Percentiles rank a stretch among this genome's conserved stretches.
phyloP scores from a whole-genome alignment of 139 green algal genomes.

The Coelastrella sp. region DNA sequence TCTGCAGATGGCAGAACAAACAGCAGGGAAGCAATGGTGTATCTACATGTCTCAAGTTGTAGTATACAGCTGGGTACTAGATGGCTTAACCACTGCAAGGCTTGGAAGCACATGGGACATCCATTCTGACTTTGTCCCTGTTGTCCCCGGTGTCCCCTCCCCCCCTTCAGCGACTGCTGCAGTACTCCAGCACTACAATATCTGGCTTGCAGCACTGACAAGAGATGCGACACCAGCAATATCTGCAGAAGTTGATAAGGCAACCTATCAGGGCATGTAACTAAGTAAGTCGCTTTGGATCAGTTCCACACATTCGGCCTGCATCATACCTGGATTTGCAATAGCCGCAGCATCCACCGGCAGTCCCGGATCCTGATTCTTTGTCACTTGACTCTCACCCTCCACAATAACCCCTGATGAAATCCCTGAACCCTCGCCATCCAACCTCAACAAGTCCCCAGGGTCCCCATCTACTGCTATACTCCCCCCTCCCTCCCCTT shows the following conservation, averaged over 20 bases:
- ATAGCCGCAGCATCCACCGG: conserved; percentile 34
- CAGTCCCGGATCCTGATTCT: conserved; percentile 37
- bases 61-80: too few relatives aligned
- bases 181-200: too few relatives aligned
- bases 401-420: not conserved
- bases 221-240: too few relatives aligned
- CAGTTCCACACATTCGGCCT: not conserved
- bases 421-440: not conserved
- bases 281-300: too few relatives aligned
- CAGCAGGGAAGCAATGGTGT: not conserved
- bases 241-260: too few relatives aligned
- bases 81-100: too few relatives aligned
- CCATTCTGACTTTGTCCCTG: too few relatives aligned
- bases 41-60: too few relatives aligned
- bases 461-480: not conserved
- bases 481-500: not conserved
- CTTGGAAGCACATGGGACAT: too few relatives aligned
- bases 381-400: not conserved
- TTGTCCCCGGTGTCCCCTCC: too few relatives aligned
- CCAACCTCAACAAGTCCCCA: not conserved
- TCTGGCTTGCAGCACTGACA: not conserved
- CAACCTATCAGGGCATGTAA: too few relatives aligned
- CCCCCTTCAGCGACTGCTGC: too few relatives aligned
- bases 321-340: not conserved
- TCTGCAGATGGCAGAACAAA: not conserved